These are phyloP conservation scores for Erythrophleum fordii DNA, from an alignment of 306 rosid genomes.

Conservation along the genomic window DNA sequence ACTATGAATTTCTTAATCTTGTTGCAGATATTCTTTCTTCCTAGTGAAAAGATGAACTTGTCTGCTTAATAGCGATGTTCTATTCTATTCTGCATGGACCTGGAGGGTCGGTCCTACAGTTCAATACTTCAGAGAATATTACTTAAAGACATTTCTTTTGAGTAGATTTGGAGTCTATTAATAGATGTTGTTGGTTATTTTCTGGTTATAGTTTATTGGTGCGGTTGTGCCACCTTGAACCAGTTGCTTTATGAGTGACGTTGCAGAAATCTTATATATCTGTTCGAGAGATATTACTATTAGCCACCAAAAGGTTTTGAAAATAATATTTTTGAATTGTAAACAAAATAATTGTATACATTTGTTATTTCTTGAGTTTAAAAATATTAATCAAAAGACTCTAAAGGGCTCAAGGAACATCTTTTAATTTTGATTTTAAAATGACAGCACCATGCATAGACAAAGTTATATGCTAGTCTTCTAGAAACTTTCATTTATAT, in stretches of 20 bases:
- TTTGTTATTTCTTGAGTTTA: background rate
- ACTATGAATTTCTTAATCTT: too few relatives aligned
- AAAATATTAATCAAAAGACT: background rate
- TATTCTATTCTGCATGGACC: too few relatives aligned
- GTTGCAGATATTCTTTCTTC: too few relatives aligned
- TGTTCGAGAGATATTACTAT: background rate
- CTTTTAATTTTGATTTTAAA: slow-evolving; percentile 2
- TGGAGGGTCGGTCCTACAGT: too few relatives aligned
- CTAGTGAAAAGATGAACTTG: too few relatives aligned
- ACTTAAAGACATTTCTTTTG: too few relatives aligned
- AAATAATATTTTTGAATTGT: background rate
- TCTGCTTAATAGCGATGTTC: too few relatives aligned
- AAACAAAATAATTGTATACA: background rate
- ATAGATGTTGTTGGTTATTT: background rate
- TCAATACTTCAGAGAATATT: too few relatives aligned
- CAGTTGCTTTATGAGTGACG: slow-evolving; percentile 8
- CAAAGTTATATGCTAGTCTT: slow-evolving; percentile 27
- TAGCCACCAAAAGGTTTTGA: slow-evolving; percentile 7
- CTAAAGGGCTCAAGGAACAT: background rate
- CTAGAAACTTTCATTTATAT: slow-evolving; percentile 24
- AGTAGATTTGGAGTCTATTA: background rate
- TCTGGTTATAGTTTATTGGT: background rate
- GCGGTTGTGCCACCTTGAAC: slow-evolving; percentile 3
- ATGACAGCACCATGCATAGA: background rate
- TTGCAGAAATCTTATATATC: background rate